Evolutionary conservation across 345 rosid species (phyloP), one percentile per base, ranked within the genome.

Genomic region (Noccaea bulbosa): DNA sequence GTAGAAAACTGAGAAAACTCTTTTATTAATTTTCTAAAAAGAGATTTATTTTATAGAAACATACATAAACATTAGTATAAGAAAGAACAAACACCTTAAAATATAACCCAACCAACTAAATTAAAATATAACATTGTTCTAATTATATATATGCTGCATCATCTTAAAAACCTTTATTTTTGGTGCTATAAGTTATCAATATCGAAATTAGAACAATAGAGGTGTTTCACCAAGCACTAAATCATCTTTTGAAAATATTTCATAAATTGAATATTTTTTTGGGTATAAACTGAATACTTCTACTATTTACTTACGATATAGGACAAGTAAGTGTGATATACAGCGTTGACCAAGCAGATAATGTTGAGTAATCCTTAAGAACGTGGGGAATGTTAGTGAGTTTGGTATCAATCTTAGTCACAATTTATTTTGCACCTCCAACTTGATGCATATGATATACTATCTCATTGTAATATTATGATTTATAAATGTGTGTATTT

Each of bases 331-430:
- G 17, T 65, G 30, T 66, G 14, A 66, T 32, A 30, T 43, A 40
- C 17, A 20, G 46, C 30, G 47, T 59, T 59, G 68, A 51, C 68
- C 22, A 43, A 24, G 5, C 33, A 59, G 40, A 67, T 59, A 67
- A 41, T 43, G 37, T 6, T 38, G 45, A 51, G 51, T 51, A 22
- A 12, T 40, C 51, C 20, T 52, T 62, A 52, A 62, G 30, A 44
- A 34, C 5, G 40, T 55, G 62, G 9, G 49, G 11, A 33, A 49
- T 22, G 22, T 37, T 72, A 43, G 46, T 48, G 41, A 51, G 69
- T 67, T 44, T 43, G 68, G 41, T 60, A 60, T 67, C 78, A 67
- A 74, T 74, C 73, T 67, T 51, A 67, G 62, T 74, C 69, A 74
- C 55, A 8, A 62, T 35, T 74, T 51, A 74, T 34, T 67, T 24